phyloP scores from a whole-genome alignment of 257 asterid genomes.

The Haberlea rhodopensis region DNA sequence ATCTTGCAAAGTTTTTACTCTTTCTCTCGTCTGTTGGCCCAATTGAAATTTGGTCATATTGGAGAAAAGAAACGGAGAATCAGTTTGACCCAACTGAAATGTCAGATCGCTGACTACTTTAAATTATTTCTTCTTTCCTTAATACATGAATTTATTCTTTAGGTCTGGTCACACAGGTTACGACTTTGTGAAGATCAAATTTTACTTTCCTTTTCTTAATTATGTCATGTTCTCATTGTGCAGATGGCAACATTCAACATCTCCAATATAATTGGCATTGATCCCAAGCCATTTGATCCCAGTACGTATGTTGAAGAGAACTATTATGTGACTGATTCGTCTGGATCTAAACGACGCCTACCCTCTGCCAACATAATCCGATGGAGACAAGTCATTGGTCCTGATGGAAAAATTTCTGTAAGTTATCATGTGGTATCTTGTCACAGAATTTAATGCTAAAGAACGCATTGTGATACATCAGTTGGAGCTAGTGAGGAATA shows the following conservation, averaged over 20 bases:
- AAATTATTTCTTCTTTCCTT: no score
- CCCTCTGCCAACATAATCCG: constrained; percentile 52
- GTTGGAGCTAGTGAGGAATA: neutral
- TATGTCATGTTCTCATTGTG: no score
- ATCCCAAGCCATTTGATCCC: constrained; percentile 53
- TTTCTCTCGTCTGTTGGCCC: neutral
- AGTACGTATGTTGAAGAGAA: constrained; percentile 53
- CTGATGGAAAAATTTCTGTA: constrained; percentile 50
- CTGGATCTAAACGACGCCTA: constrained; percentile 45
- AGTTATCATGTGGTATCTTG: constrained; percentile 26
- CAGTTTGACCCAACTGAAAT: neutral
- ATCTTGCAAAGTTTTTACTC: neutral
- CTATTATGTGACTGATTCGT: constrained; percentile 45
- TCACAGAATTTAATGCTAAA: neutral
- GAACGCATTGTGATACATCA: neutral
- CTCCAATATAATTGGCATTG: constrained; percentile 55
- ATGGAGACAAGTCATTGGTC: constrained; percentile 49
- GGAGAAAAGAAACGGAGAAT: neutral
- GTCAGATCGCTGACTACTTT: neutral
- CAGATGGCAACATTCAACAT: constrained; percentile 31
- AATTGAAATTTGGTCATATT: neutral
- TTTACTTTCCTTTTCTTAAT: no score
- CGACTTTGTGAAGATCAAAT: no score
- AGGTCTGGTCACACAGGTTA: no score
- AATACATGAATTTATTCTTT: neutral